Conservation (phyloP, 2,329 filamentous ascomycete genomes). For the Trichoderma simmonsii region DNA sequence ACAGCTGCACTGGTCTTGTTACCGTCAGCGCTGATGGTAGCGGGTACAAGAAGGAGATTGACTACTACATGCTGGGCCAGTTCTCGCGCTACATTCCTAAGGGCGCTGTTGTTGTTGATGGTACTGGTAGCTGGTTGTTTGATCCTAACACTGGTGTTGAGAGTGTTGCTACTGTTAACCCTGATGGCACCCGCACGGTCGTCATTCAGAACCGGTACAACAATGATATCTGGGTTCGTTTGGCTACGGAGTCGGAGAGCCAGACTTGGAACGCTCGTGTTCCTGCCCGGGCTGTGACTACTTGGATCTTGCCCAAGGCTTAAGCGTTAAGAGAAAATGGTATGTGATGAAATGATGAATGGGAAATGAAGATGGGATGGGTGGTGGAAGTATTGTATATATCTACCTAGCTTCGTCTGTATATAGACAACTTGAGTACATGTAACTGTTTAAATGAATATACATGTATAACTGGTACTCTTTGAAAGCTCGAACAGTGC, state of each 20-base stretch:
- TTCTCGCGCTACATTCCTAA: constrained; percentile 47
- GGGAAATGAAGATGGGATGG: background rate
- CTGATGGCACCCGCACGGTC: constrained; percentile 43
- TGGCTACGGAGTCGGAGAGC: constrained; percentile 32
- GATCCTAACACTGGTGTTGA: constrained; percentile 38
- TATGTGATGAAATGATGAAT: background rate
- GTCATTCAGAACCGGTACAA: constrained; percentile 45
- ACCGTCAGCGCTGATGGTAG: constrained; percentile 46
- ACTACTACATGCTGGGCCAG: constrained; percentile 55
- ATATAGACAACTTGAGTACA: background rate
- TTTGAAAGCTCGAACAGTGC: background rate
- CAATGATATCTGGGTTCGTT: constrained; percentile 43
- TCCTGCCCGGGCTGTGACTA: constrained; percentile 34
- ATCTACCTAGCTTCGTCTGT: background rate
- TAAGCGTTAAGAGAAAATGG: background rate
- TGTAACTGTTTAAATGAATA: background rate
- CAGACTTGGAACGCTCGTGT: constrained; percentile 41
- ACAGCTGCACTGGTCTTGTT: constrained; percentile 50
- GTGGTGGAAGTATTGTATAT: constrained; percentile 1
- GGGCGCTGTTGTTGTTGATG: constrained; percentile 42
- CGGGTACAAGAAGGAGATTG: constrained; percentile 44
- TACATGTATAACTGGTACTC: background rate
- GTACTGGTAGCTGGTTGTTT: constrained; percentile 44
- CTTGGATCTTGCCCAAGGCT: constrained; percentile 38
- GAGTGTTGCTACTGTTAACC: constrained; percentile 46